phyloP scores from a whole-genome alignment of 1,139 yeast species.

The Oligophagozyma castellii region DNA sequence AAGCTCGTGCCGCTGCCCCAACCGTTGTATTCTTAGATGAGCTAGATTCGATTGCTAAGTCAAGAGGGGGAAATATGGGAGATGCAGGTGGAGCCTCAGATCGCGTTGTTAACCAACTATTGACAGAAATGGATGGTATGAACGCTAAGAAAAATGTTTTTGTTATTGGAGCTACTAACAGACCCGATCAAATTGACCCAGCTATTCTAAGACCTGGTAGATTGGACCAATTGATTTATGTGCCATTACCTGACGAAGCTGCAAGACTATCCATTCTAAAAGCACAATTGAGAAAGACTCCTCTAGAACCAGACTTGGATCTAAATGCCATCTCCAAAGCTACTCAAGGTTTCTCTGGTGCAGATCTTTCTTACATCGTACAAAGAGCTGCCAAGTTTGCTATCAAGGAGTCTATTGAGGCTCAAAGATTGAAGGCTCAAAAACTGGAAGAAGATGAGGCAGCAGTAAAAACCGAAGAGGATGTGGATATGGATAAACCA shows the following conservation, averaged over 20 bases:
- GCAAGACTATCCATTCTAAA: constrained; percentile 87
- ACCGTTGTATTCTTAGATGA: constrained; percentile 96
- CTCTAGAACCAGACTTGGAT: constrained; percentile 93
- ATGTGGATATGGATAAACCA: constrained; percentile 31
- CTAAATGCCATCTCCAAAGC: constrained; percentile 80
- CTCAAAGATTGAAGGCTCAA: constrained; percentile 43
- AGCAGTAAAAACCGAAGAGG: constrained; percentile 35
- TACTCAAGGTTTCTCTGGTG: constrained; percentile 97
- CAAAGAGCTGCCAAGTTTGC: constrained; percentile 99
- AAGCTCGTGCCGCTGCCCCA: constrained; percentile 98
- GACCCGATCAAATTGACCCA: constrained; percentile 98
- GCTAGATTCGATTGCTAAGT: constrained; percentile 93
- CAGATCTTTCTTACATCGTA: constrained; percentile 92
- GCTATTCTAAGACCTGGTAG: constrained; percentile 99
- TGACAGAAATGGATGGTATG: constrained; percentile 99
- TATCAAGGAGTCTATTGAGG: constrained; percentile 93
- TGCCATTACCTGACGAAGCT: constrained; percentile 91
- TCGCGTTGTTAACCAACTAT: constrained; percentile 93
- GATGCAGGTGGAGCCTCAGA: constrained; percentile 92
- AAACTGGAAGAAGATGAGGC: constrained; percentile 30
- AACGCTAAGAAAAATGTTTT: constrained; percentile 97
- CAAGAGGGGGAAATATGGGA: constrained; percentile 86
- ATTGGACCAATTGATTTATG: constrained; percentile 94
- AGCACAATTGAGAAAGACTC: constrained; percentile 97
- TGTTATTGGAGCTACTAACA: constrained; percentile 97